Base-by-base conservation (phyloP, 345 rosid genomes). In the Geranium brycei region DNA sequence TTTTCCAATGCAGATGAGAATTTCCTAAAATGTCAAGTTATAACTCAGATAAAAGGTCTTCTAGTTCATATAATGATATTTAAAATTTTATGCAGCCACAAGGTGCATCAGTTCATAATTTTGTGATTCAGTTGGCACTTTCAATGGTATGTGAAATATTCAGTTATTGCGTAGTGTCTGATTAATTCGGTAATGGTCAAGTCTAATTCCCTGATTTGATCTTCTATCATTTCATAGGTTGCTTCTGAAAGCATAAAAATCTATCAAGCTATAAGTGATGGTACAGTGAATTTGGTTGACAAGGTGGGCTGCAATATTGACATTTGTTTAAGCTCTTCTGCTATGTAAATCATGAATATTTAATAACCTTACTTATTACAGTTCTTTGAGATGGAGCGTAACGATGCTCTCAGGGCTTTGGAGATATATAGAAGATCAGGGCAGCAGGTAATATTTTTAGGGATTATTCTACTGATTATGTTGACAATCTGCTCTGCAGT, bases 381-480 rank as follows among this genome's bases (percentile, higher is more conserved):
- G 99, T 93, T 93, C 82, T 93, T 93, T 71, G 99, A 93, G 77
- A 93, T 93, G 99, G 89, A 78, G 78, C 85, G 91, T 19, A 69
- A 68, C 60, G 99, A 93, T 83, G 96, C 99, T 73, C 35, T 82
- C 56, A 93, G 69, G 82, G 97, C 91, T 35, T 67, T 90, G 79
- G 91, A 85, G 51, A 77, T 90, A 73, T 93, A 93, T 73, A 85
- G 84, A 74, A 82, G 89, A 72, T 82, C 96, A 10, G 88, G 92
- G 59, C 87, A 87, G 71, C 99, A 90, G 97, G 99, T 93, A 82
- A 58, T 3, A 47, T 47, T 47, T 47, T 13, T 47, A 8, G 1
- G 13, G 53, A 47, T 13, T 47, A 47, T 47, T 47, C 14, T 47
- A 47, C 53, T 6, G 12, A 11, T 13, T 13, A 47, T 11, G 15